Percentiles rank a stretch among this genome's conserved stretches.
These are phyloP conservation scores for Arthrinium phaeospermum DNA, from an alignment of 2,329 filamentous ascomycete genomes.

Conservation along the genomic window DNA sequence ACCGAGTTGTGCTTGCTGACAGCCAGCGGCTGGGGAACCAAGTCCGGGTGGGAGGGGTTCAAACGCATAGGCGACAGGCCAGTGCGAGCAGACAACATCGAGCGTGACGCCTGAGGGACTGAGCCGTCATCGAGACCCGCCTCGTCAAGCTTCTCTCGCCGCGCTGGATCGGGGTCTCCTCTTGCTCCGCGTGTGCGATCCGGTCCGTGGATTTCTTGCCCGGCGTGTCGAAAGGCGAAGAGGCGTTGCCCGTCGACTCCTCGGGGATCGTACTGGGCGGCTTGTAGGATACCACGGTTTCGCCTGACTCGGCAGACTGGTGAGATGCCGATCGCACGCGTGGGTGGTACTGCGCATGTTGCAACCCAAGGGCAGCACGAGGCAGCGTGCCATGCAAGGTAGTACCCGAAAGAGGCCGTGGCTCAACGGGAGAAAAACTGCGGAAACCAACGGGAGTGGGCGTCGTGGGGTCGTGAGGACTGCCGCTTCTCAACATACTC, in stretches of 20 bases:
- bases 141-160: constrained; percentile 1
- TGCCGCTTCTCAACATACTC: background rate
- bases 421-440: background rate
- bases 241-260: constrained; percentile 3
- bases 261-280: constrained; percentile 23
- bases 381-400: constrained; percentile 18
- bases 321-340: background rate
- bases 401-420: constrained; percentile 20
- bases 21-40: constrained; percentile 20
- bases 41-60: constrained; percentile 22
- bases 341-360: background rate
- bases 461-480: background rate
- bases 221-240: constrained; percentile 21
- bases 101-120: background rate
- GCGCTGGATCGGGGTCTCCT: background rate
- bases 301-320: background rate
- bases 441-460: background rate
- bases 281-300: constrained; percentile 8
- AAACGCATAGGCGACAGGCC: constrained; percentile 19
- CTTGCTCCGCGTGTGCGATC: background rate
- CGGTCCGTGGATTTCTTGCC: background rate
- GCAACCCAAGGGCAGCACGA: constrained; percentile 18
- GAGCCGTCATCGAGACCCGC: background rate
- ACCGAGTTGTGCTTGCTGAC: constrained; percentile 22
- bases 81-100: background rate